Conservation (phyloP, 2,329 filamentous ascomycete genomes). For the Monilinia polystroma region DNA sequence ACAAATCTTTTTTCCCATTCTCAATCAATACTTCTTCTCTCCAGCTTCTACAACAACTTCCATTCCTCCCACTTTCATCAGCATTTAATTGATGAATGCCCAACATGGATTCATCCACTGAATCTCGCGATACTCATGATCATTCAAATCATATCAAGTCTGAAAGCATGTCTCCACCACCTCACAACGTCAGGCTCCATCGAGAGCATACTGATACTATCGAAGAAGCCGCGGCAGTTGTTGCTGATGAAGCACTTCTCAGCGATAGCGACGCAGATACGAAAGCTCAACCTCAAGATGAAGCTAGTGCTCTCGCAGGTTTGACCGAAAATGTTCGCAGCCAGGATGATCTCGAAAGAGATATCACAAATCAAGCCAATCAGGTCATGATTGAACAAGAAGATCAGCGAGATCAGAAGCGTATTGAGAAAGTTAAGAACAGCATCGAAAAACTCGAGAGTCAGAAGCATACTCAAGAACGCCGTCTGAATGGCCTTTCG, state of each 20-base stretch:
- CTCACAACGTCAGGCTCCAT: constrained; percentile 25
- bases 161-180: constrained; percentile 18
- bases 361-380: constrained; percentile 68
- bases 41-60: background rate
- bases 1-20: background rate
- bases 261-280: constrained; percentile 22
- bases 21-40: background rate
- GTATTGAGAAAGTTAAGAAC: constrained; percentile 58
- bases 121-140: background rate
- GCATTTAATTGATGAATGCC: background rate
- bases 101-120: constrained; percentile 14
- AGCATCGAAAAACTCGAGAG: constrained; percentile 59
- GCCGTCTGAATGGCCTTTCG: constrained; percentile 55
- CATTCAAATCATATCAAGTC: constrained; percentile 8
- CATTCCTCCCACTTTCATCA: background rate
- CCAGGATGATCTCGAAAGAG: constrained; percentile 86
- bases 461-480: constrained; percentile 61
- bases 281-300: constrained; percentile 30
- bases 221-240: constrained; percentile 31
- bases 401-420: constrained; percentile 61
- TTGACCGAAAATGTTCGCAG: constrained; percentile 72
- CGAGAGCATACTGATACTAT: constrained; percentile 32
- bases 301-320: constrained; percentile 49
- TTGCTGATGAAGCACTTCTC: constrained; percentile 29
- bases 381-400: constrained; percentile 60